These are phyloP conservation scores for Sonneratia alba DNA, from an alignment of 345 rosid species.

Conservation along the genomic window DNA sequence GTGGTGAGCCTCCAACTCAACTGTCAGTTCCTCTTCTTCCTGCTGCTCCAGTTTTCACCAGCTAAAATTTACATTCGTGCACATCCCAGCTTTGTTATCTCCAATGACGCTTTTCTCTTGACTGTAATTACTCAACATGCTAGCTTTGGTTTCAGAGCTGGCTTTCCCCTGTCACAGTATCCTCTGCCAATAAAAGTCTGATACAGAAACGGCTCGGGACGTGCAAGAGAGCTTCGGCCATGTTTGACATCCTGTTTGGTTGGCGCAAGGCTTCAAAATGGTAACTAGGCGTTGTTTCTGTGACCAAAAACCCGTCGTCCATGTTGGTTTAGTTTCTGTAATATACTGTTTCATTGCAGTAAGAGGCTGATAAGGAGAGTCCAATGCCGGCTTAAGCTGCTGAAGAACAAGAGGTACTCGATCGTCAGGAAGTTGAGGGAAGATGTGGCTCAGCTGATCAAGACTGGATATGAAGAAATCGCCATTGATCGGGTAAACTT, in stretches of 20 bases:
- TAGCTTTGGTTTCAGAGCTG: slow-evolving; percentile 1
- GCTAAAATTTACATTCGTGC: not conserved
- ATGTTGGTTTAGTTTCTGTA: not conserved
- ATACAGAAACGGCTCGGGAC: not conserved
- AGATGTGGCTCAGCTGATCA: slow-evolving; percentile 58
- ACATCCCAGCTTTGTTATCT: not conserved
- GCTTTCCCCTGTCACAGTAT: not conserved
- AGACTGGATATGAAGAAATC: slow-evolving; percentile 33
- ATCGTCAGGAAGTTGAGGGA: slow-evolving; percentile 52
- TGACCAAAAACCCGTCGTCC: not conserved
- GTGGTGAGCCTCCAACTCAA: slow-evolving; percentile 8
- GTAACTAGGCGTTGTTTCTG: slow-evolving; percentile 16
- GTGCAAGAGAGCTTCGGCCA: slow-evolving; percentile 12
- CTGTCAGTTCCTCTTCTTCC: slow-evolving; percentile 6
- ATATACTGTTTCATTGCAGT: slow-evolving; percentile 23
- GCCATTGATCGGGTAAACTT: slow-evolving; percentile 45
- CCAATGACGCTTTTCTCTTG: not conserved
- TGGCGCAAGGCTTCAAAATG: slow-evolving; percentile 86
- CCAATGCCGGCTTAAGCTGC: slow-evolving; percentile 51
- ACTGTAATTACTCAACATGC: slow-evolving; percentile 1
- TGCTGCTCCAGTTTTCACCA: not conserved
- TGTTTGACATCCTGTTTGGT: slow-evolving; percentile 59
- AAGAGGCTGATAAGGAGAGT: slow-evolving; percentile 48
- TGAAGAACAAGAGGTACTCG: slow-evolving; percentile 54
- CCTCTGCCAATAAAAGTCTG: not conserved